Evolutionary conservation across 2,329 filamentous ascomycete genomes (phyloP).

Genomic region (Malbranchea zuffiana): DNA sequence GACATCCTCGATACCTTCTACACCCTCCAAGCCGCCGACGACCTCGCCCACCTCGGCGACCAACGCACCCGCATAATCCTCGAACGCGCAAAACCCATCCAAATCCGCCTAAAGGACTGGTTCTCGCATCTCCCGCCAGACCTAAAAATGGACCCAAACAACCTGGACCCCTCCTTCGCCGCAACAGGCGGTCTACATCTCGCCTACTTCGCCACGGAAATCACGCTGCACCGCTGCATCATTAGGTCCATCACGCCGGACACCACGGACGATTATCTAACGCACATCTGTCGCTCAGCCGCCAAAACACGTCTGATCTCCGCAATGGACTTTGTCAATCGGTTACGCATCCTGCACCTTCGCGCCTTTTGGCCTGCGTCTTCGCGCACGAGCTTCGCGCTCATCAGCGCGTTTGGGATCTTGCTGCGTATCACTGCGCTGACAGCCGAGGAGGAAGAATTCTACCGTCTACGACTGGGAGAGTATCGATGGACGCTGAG

Average conservation of each 20-base stretch:
- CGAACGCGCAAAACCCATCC: slow-evolving; percentile 44
- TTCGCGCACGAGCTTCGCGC: slow-evolving; percentile 61
- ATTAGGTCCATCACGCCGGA: slow-evolving; percentile 61
- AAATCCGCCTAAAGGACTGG: slow-evolving; percentile 44
- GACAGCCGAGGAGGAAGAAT: slow-evolving; percentile 78
- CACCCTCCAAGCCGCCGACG: slow-evolving; percentile 38
- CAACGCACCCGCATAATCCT: slow-evolving; percentile 41
- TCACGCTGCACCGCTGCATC: slow-evolving; percentile 82
- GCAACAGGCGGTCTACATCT: slow-evolving; percentile 66
- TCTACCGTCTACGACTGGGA: slow-evolving; percentile 72
- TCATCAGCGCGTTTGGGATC: slow-evolving; percentile 88
- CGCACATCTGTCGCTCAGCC: slow-evolving; percentile 85
- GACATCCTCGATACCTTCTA: slow-evolving; percentile 44
- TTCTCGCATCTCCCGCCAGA: slow-evolving; percentile 38
- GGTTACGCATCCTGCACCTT: slow-evolving; percentile 73
- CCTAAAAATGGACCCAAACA: slow-evolving; percentile 40
- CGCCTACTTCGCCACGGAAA: slow-evolving; percentile 88
- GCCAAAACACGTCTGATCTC: slow-evolving; percentile 90
- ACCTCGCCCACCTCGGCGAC: slow-evolving; percentile 31
- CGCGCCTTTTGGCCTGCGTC: slow-evolving; percentile 67
- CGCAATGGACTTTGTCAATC: slow-evolving; percentile 95
- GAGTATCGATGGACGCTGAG: slow-evolving; percentile 93
- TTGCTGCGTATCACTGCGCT: slow-evolving; percentile 82
- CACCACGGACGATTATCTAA: slow-evolving; percentile 62
- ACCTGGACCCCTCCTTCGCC: slow-evolving; percentile 18